Base-by-base conservation (phyloP, 257 asterid species). In the Jasminum sambac region DNA sequence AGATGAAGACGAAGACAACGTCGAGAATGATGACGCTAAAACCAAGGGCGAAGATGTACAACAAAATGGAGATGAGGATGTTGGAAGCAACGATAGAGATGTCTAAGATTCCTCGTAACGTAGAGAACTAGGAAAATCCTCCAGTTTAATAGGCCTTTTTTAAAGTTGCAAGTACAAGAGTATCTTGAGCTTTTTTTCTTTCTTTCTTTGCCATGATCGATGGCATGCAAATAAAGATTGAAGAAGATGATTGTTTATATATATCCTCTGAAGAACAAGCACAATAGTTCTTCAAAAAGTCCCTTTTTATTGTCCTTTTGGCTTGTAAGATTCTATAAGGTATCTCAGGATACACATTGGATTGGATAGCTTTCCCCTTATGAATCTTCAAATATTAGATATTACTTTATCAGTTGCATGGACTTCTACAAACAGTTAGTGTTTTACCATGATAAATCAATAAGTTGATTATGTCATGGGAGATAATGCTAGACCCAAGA, bases 181-280 rank as follows among this genome's bases (percentile, higher is more conserved):
- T 24, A 36, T 26, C 50, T 63, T 44, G n/a, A 66, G 66, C 36
- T 23, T 19, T 60, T 46, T 25, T 50, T 72, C 43, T 58, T 60
- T 8, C 21, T 42, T 40, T 63, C 25, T 34, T 52, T 68, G 11
- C 34, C 44, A 11, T 64, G 36, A 62, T 24, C 65, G 36, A 62
- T 24, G 24, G 23, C 11, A 44, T 50, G 80, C 75, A 70, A 77
- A 77, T 77, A 74, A 75, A 19, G 17, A 46, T 11, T 64, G 48
- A 34, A 50, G 65, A 43, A 41, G 30, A 41, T 58, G 65, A 39
- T 39, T 39, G 43, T 30, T 57, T 40, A 66, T 61, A 40, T 30
- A 65, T 64, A 75, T 26, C 57, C 14, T 8, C 46, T 17, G 52
- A 36, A 37, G 25, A 30, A 30, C 2, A 30, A 30, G 36, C 1